Evolutionary conservation across 305 asterid species (phyloP), one percentile per base, ranked within the genome.

Genomic region (Fraxinus greggii): DNA sequence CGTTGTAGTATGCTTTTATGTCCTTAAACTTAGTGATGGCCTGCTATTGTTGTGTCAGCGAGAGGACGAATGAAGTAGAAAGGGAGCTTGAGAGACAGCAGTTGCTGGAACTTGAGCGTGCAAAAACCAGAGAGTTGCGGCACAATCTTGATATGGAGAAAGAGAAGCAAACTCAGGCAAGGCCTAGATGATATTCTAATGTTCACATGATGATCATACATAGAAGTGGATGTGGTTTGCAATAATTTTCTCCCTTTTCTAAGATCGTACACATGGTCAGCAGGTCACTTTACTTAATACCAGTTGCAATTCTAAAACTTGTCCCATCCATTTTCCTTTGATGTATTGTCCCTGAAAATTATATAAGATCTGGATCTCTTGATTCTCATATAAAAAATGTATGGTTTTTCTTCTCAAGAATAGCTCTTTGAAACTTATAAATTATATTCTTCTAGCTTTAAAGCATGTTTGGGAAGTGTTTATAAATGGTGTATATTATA

Each of bases 101-200:
- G 80, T 61, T 90, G 77, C 90, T 96, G 89, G 99, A 92, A 85
- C 89, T 89, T 82, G 99, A 96, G 87, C 97, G 95, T 78, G 92
- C 94, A 72, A 96, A 92, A 91, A 93, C 99, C 74, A 89, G 96
- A 86, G 98, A 96, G 86, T 91, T 96, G 88, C 91, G 88, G 89
- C 97, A 92, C 91, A 92, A 86, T 88, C 97, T 96, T 88, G 99
- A 96, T 65, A 86, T 96, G 86, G 99, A 96, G 96, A 96, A 91
- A 88, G 99, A 96, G 87, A 96, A 88, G 92, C 97, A 90, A 86
- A 87, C 93, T 69, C 99, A 96, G 97, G 99, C 88, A 93, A 87
- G 93, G 45, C 82, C 80, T 75, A 77, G 84, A 36, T 82, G 80
- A 73, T 86, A 77, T 72, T 78, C 29, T 63, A 26, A 73, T 80